A percentile compares a stretch with the other conserved stretches of the same genome.
Conservation (phyloP, 176 grass and related monocot species). For the Pontederia crassipes region DNA sequence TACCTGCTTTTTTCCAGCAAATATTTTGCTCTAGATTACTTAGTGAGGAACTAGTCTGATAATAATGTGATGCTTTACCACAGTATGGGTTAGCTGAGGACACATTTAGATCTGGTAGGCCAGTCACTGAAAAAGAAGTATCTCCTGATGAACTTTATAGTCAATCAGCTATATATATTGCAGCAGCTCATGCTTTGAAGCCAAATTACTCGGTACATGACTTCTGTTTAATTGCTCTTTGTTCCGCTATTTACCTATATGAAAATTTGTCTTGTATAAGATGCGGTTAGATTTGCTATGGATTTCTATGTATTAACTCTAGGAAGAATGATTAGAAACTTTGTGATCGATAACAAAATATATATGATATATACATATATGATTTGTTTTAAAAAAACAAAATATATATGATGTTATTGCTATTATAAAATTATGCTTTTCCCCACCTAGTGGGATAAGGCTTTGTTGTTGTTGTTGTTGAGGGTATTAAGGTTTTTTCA, state of each 20-base stretch:
- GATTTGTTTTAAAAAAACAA: too few species aligned
- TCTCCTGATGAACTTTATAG: slow-evolving; percentile 80
- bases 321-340: too few species aligned
- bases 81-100: slow-evolving; percentile 99
- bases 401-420: too few species aligned
- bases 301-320: too few species aligned
- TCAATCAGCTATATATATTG: slow-evolving; percentile 98
- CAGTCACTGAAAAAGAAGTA: slow-evolving; percentile 38
- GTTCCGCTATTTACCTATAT: neutral
- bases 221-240: neutral
- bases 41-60: neutral
- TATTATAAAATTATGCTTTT: too few species aligned
- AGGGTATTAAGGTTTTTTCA: too few species aligned
- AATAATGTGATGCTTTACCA: slow-evolving; percentile 13
- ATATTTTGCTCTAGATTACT: slow-evolving; percentile 4
- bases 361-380: too few species aligned
- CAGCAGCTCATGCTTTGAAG: slow-evolving; percentile 94
- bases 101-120: slow-evolving; percentile 77
- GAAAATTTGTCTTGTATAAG: neutral
- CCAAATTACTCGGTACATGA: slow-evolving; percentile 75
- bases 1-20: slow-evolving; percentile 14
- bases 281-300: too few species aligned
- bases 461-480: too few species aligned
- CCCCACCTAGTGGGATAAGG: too few species aligned
- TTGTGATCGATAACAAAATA: too few species aligned